Evolutionary conservation across 2,329 filamentous ascomycete species (phyloP).

Genomic region (Myriosclerotinia curreyana): DNA sequence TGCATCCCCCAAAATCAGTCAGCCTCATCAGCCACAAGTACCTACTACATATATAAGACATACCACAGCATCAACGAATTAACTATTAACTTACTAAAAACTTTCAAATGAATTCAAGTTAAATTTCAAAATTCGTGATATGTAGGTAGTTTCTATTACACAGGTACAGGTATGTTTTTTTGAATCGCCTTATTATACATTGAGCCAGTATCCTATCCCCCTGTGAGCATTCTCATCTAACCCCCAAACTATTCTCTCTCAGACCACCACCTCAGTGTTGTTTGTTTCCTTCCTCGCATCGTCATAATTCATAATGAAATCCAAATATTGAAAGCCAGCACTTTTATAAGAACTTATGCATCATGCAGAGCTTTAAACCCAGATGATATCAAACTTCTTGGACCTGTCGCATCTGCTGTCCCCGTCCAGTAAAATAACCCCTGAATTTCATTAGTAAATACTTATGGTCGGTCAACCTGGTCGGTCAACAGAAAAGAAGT

Average conservation of each 20-base stretch:
- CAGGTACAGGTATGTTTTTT: not conserved
- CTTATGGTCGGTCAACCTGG: not conserved
- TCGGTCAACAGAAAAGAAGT: not conserved
- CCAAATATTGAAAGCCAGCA: not conserved
- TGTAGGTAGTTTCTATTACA: not conserved
- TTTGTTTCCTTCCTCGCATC: not conserved
- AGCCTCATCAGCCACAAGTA: slow-evolving; percentile 17
- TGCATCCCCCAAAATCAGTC: slow-evolving; percentile 2
- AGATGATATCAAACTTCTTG: slow-evolving; percentile 56
- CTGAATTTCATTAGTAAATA: slow-evolving; percentile 39
- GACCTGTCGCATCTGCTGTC: slow-evolving; percentile 63
- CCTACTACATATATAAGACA: not conserved
- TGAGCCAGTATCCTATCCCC: not conserved
- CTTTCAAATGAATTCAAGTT: not conserved
- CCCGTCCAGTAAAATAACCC: slow-evolving; percentile 82
- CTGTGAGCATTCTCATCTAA: slow-evolving; percentile 11
- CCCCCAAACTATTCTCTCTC: not conserved
- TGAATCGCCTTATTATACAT: slow-evolving; percentile 18
- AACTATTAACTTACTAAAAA: not conserved
- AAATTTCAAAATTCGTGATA: not conserved
- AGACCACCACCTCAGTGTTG: slow-evolving; percentile 4
- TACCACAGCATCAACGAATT: not conserved
- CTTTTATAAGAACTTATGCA: not conserved
- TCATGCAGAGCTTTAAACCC: slow-evolving; percentile 57
- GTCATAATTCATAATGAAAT: slow-evolving; percentile 14